Evolutionary conservation across 1,284 basidiomycete genomes (phyloP), one percentile per base, ranked within the genome.

Genomic region (Trametes versicolor): DNA sequence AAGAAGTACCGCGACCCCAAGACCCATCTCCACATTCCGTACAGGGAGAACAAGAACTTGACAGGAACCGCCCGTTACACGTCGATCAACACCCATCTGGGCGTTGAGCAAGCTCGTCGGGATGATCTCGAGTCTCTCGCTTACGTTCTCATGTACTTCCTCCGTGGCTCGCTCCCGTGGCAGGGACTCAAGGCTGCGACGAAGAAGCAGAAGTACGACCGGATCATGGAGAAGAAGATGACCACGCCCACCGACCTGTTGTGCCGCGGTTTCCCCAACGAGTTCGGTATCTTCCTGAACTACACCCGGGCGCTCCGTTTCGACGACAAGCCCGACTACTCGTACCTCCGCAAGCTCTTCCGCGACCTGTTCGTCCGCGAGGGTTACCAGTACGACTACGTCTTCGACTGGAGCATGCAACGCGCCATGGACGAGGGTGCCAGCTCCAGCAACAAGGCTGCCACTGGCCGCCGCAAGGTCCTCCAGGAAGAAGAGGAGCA

Each of bases 141-240:
- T 58, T 98, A 98, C 75, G 96, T 98, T 25, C 87, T 99, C 73
- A 97, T 98, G 95, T 98, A 98, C 84, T 98, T 98, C 89, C 90
- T 98, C 71, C 95, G 96, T 71, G 96, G 97, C 60, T 92, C 94
- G 66, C 89, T 98, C 50, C 97, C 97, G 23, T 98, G 97, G 97
- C 97, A 98, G 80, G 96, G 96, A 61, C 88, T 98, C 77, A 98
- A 98, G 85, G 97, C 96, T 67, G 96, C 96, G 41, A 98, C 96
- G 64, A 98, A 98, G 92, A 98, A 98, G 89, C 97, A 99, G 85
- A 98, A 98, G 84, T 98, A 98, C 81, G 97, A 98, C 79, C 90
- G 96, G 64, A 99, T 99, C 83, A 98, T 98, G 96, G 97, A 98
- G 84, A 99, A 98, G 90, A 97, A 98, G 88, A 98, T 98, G 96